A percentile compares a stretch with the other conserved stretches of the same genome.
Conservation (phyloP, 2,329 filamentous ascomycete species). For the Curvularia verruculosa region DNA sequence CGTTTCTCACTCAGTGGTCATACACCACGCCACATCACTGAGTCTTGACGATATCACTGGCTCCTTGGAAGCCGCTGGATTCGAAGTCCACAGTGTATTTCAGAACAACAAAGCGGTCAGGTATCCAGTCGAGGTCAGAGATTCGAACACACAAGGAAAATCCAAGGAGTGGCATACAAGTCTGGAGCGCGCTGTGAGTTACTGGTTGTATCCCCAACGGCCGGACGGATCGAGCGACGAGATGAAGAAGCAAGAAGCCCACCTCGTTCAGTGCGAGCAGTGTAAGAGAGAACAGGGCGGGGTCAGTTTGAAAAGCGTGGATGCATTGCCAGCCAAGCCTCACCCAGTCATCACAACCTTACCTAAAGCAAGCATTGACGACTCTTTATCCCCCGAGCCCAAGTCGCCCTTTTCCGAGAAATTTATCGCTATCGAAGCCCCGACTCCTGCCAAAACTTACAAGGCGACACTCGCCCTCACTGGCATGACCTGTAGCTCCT, state of each 20-base stretch:
- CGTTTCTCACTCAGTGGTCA: constrained; percentile 71
- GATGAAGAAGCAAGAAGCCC: constrained; percentile 40
- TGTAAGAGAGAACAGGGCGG: constrained; percentile 42
- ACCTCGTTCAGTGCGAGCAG: constrained; percentile 45
- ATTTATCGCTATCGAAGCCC: constrained; percentile 28
- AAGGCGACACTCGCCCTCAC: constrained; percentile 57
- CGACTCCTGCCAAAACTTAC: constrained; percentile 14
- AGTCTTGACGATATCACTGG: constrained; percentile 50
- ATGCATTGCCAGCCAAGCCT: constrained; percentile 21
- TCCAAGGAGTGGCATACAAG: constrained; percentile 41
- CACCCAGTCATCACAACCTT: constrained; percentile 18
- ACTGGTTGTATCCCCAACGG: constrained; percentile 32
- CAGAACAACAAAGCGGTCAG: constrained; percentile 31
- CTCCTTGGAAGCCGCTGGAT: constrained; percentile 63
- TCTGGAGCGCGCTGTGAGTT: constrained; percentile 44
- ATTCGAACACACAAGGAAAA: constrained; percentile 13
- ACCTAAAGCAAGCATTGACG: constrained; percentile 22
- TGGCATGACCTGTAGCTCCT: constrained; percentile 68
- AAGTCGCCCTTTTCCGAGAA: constrained; percentile 19
- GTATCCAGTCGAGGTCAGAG: constrained; percentile 24
- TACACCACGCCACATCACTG: constrained; percentile 58
- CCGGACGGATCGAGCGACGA: constrained; percentile 22
- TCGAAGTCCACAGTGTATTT: constrained; percentile 62
- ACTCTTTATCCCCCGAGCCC: constrained; percentile 13
- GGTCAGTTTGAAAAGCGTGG: constrained; percentile 21